Base-by-base conservation (phyloP, 225 moss, liverwort and hornwort species). In the Polytrichum formosum region DNA sequence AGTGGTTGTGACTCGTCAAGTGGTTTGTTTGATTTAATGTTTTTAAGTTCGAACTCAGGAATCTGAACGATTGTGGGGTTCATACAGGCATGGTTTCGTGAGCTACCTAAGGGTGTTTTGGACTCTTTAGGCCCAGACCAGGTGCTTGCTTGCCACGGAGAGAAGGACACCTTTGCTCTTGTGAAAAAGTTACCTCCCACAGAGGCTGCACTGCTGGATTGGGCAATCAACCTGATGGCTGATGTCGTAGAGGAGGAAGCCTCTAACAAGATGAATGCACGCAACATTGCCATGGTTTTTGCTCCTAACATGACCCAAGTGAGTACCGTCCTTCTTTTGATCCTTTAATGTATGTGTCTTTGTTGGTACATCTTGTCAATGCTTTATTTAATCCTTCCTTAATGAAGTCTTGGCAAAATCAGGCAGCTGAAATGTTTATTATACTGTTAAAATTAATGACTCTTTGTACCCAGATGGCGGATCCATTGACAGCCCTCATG, bases 291-390 rank as follows among this genome's bases (percentile, higher is more conserved):
- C 55, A 96, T 96, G 96, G 96, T 96, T 46, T 96, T 96, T 28
- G 96, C 96, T 70, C 96, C 96, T 0, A 96, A 96, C 56, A 96
- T 96, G 96, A 96, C 96, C 16, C 96, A 96, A 93, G 96, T 96
- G 80, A 53, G 26, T 7, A 71, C 28, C 63, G 68, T 68, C 56
- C 77, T 29, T 73, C 53, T 65, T 6, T 16, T 66, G 46, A 53
- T 54, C 58, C 53, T 61, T 62, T n/a, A 13, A 58, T 58, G 16
- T 6, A n/a, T 1, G 8, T 22, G 67, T 55, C 21, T 65, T 28
- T 20, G 27, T 58, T 61, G 28, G 5, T 55, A 13, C 23, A 9
- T 21, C 4, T 31, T 64, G 6, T 56, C 20, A 21, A 5, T 1
- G 6, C 21, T 19, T 5, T 19, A 19, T 58, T 58, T 58, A 22